Evolutionary conservation across 805 yeast species (phyloP), one percentile per base, ranked within the genome.

Genomic region (Candida krabiensis): DNA sequence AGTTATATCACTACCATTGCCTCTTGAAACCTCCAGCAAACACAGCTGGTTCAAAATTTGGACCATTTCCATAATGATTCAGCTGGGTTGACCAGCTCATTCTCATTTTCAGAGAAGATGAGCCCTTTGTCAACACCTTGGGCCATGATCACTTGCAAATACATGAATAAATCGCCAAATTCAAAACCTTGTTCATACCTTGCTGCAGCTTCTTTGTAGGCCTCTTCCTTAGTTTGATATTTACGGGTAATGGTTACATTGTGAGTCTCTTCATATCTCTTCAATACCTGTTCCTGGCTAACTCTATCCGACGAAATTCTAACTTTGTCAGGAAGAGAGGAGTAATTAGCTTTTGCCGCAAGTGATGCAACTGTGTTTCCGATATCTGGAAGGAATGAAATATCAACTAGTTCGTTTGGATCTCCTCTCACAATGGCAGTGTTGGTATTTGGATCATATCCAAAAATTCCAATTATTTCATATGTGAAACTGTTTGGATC

Each of bases 41-140:
- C n/a, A n/a, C n/a, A n/a, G n/a, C n/a, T n/a, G n/a, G n/a, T n/a
- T n/a, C n/a, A n/a, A n/a, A n/a, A 67, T 40, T 60, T 64, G 21
- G 60, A 55, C 75, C 76, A 73, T 43, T 64, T 70, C 66, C 70
- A 73, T 25, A 64, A 40, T 2, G 63, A 54, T 52, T 70, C 72
- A 24, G 55, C 58, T 4, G 78, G 77, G 53, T 74, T 73, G 40
- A 74, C 57, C 19, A 69, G 44, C 50, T 73, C 78, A 35, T 64
- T 59, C 28, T 70, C 65, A 36, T 61, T 62, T 1, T 50, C 37
- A 9, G 50, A 42, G 38, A 53, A 61, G 13, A 52, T 44, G 12
- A 56, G 38, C 40, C 78, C 79, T 25, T 61, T 50, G 27, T 65
- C 77, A 12, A 45, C 55, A 34, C 77, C 79, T 40, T 56, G 63